Evolutionary conservation across 2,329 filamentous ascomycete genomes (phyloP).

Genomic region (Rasamsonia emersonii): DNA sequence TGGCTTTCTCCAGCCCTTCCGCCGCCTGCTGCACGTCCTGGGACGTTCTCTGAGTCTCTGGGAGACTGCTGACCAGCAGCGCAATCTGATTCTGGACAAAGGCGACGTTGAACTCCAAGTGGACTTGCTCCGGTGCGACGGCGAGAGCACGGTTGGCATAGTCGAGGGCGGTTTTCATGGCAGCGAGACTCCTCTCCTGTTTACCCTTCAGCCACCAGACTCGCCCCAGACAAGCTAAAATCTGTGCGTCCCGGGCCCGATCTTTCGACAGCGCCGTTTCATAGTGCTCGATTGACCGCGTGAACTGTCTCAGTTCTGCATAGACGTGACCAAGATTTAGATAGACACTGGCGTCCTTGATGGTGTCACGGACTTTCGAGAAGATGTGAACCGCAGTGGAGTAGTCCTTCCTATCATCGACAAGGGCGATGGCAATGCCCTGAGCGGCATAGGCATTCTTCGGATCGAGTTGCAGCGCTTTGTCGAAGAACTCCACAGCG

Average conservation of each 20-base stretch:
- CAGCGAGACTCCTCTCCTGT: constrained; percentile 53
- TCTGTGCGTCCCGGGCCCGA: constrained; percentile 66
- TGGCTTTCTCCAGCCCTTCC: constrained; percentile 75
- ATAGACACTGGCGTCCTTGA: constrained; percentile 80
- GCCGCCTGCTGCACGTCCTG: constrained; percentile 73
- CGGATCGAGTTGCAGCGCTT: constrained; percentile 86
- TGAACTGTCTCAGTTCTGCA: constrained; percentile 80
- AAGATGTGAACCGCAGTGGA: constrained; percentile 77
- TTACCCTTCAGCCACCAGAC: constrained; percentile 79
- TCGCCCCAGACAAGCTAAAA: constrained; percentile 77
- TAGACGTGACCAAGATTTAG: constrained; percentile 93
- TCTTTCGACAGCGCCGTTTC: constrained; percentile 76
- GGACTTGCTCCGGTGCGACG: constrained; percentile 71
- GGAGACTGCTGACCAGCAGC: constrained; percentile 64
- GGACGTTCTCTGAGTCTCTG: constrained; percentile 67
- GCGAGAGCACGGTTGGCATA: constrained; percentile 61
- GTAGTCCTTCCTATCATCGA: constrained; percentile 89
- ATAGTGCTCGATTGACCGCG: constrained; percentile 88
- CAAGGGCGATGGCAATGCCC: constrained; percentile 85
- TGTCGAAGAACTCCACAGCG: constrained; percentile 97
- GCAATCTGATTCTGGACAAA: constrained; percentile 96
- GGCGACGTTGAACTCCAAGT: constrained; percentile 95
- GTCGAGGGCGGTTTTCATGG: constrained; percentile 56
- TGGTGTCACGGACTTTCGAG: constrained; percentile 78
- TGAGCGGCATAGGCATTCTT: constrained; percentile 95